These are phyloP conservation scores for Neurospora tetrasperma DNA, from an alignment of 495 filamentous ascomycete genomes.

Conservation along the genomic window DNA sequence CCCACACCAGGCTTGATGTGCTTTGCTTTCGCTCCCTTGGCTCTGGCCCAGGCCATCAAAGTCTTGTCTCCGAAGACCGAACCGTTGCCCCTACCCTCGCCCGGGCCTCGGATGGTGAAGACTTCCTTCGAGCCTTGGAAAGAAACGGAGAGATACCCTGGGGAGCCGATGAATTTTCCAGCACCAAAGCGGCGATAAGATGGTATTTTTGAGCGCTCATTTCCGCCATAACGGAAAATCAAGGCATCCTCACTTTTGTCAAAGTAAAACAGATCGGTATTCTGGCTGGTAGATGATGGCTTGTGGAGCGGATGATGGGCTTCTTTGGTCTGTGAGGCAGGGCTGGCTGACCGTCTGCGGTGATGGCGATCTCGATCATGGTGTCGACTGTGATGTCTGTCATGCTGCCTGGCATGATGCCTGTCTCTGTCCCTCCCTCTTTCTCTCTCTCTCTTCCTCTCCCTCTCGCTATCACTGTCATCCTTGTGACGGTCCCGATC, in stretches of 20 bases:
- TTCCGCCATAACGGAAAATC: slow-evolving; percentile 32
- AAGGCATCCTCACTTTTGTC: slow-evolving; percentile 37
- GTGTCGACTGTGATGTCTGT: background rate
- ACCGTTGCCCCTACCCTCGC: slow-evolving; percentile 16
- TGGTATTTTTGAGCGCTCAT: slow-evolving; percentile 31
- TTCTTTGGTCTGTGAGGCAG: background rate
- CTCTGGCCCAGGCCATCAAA: slow-evolving; percentile 15
- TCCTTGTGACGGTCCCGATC: background rate
- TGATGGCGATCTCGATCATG: background rate
- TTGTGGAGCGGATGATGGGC: background rate
- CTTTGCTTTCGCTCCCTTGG: slow-evolving; percentile 14
- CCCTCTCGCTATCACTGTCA: background rate
- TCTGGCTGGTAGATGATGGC: background rate
- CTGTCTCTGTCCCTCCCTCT: background rate
- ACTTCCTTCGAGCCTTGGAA: slow-evolving; percentile 24
- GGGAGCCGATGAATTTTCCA: slow-evolving; percentile 30
- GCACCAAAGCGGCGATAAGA: slow-evolving; percentile 30
- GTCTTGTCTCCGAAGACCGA: slow-evolving; percentile 31
- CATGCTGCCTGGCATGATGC: background rate
- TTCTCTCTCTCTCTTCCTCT: slow-evolving; percentile 11
- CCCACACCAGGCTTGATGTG: slow-evolving; percentile 14
- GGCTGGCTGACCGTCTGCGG: background rate
- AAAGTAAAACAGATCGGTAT: slow-evolving; percentile 21
- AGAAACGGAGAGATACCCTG: slow-evolving; percentile 28
- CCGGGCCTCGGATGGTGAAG: slow-evolving; percentile 21